Base-by-base conservation (phyloP, 768 basidiomycete genomes). In the Tylopilus rubrobrunneus region DNA sequence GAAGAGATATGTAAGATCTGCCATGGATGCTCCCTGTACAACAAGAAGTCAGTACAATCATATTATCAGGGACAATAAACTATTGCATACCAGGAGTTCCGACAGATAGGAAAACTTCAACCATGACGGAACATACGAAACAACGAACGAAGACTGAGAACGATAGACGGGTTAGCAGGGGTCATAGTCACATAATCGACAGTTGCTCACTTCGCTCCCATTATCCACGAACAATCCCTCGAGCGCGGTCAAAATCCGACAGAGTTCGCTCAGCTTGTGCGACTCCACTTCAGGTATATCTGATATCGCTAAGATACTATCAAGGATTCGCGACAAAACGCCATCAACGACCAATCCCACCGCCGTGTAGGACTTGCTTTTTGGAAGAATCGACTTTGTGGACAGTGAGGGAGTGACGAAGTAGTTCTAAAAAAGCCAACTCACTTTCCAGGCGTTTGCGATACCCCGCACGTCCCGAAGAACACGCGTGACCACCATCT, bases 41-140 rank as follows among this genome's bases (percentile, higher is more conserved):
- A 19, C 0, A 15, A 45, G 39, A 54, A 45, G 48, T 51, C 33
- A 60, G 10, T 23, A 29, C 31, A 15, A 23, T n/a, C 33, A 50
- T 21, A 33, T 14, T 19, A 55, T 21, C n/a, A 31, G 12, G 37
- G 33, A 27, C 45, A 41, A 27, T 15, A 29, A 45, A 8, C 41
- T 21, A 29, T 10, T 27, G 77, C 88, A 44, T 55, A 94, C 93
- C 77, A 98, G 68, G 12, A 98, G 78, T 68, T 97, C 94, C 2
- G 91, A 91, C 5, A 97, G 77, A 69, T 98, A 98, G 19, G 89
- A 92, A 69, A 91, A 96, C 69, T 96, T 96, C 61, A 97, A 76
- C 95, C 95, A 98, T 12, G 83, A 86, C 2, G 91, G 88, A n/a
- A 95, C 90, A 58, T 91, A 92, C 0, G 83, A 84, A 1, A 87